Evolutionary conservation across 257 asterid genomes (phyloP), one percentile per base, ranked within the genome.

Genomic region (Solanum chaucha): DNA sequence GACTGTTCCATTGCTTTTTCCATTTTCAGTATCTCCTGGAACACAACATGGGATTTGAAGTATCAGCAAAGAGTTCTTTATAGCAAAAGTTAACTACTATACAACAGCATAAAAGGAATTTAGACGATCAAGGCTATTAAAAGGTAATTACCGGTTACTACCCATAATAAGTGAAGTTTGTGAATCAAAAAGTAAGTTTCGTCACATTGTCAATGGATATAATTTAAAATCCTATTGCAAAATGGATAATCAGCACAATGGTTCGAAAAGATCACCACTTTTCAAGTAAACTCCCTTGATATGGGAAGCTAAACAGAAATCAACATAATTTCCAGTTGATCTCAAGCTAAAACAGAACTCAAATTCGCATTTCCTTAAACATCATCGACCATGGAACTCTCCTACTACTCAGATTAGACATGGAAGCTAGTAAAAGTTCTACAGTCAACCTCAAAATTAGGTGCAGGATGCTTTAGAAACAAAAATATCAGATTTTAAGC

Each of bases 11-110:
- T 89, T 86, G 86, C 61, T 88, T 85, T 89, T 89, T 59, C 90
- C 91, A 64, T 67, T 83, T 17, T 59, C 88, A 87, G 88, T 87
- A 86, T 46, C 84, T 77, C 80, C 96, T 92, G 89, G 51, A 83
- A 82, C 77, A 73, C 40, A 85, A 34, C 20, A 80, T 40, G 28
- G 48, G 85, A 59, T 44, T 87, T 72, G 87, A 85, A 74, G 83
- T 34, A 82, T 34, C 65, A 44, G 77, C 34, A 80, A 51, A 48
- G 40, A 80, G 20, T 46, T 24, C 10, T 80, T 7, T 9, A 80
- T 44, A 8, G 26, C 10, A 78, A 26, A 14, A 4, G 22, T 44
- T 75, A 74, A 75, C 58, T 28, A 68, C 38, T 28, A 13, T 68
- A 68, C 75, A 68, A 28, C 75, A 68, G 22, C 22, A 4, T 68